Evolutionary conservation across 331 rosid genomes (phyloP).

Genomic region (Acacia pycnantha): DNA sequence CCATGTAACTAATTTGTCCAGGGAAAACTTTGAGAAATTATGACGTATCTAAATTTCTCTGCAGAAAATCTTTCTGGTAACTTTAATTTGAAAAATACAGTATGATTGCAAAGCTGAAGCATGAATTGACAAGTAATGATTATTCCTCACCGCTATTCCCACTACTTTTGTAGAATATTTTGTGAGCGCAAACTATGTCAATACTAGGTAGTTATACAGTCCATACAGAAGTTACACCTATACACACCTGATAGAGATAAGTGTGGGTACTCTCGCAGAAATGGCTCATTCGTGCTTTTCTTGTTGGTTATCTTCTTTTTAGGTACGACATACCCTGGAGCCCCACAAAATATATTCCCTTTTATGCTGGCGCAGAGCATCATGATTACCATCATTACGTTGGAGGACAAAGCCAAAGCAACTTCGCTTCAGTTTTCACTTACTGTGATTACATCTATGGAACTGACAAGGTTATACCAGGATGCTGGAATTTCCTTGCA

Average conservation of each 20-base stretch:
- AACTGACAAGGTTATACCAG: constrained; percentile 83
- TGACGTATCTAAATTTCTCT: background rate
- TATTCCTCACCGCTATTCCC: background rate
- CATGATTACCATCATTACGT: constrained; percentile 99
- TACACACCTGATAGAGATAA: background rate
- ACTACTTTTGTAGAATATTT: background rate
- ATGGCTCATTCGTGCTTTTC: background rate
- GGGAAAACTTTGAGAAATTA: constrained; percentile 10
- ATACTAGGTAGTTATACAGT: background rate
- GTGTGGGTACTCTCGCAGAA: background rate
- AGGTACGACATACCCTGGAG: constrained; percentile 96
- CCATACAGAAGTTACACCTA: background rate
- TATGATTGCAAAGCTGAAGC: constrained; percentile 16
- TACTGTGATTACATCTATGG: constrained; percentile 97
- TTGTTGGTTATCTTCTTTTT: constrained; percentile 24
- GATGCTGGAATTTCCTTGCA: constrained; percentile 24
- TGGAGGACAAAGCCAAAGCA: constrained; percentile 95
- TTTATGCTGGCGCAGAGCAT: constrained; percentile 93
- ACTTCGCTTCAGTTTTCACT: constrained; percentile 95
- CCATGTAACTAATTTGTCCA: background rate
- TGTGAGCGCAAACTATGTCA: too few relatives aligned
- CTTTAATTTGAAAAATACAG: background rate
- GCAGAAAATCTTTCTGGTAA: constrained; percentile 5
- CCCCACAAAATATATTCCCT: constrained; percentile 75
- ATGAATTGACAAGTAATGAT: background rate